A percentile compares a stretch with the other conserved stretches of the same genome.
Conservation (phyloP, 306 rosid genomes). For the Herpetospermum pedunculosum region DNA sequence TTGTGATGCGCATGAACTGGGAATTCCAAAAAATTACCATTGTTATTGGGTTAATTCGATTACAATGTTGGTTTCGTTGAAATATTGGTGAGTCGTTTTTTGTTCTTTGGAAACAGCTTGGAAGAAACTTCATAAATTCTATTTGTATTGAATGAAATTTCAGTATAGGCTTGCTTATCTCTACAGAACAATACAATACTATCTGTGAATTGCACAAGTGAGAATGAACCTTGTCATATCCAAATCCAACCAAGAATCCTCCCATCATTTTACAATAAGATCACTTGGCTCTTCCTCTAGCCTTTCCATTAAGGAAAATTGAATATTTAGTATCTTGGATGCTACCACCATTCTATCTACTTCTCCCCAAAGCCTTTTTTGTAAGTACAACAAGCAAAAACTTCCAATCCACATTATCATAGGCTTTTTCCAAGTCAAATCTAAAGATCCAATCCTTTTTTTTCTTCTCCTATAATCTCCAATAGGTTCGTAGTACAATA, state of each 20-base stretch:
- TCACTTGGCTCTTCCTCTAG: neutral
- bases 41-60: neutral
- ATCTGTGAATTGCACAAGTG: neutral
- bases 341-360: neutral
- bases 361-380: neutral
- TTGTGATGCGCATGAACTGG: neutral
- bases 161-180: neutral
- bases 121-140: neutral
- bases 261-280: neutral
- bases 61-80: neutral
- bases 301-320: neutral
- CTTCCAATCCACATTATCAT: neutral
- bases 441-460: neutral
- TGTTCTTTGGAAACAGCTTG: neutral
- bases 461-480: neutral
- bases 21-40: neutral
- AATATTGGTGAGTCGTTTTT: neutral
- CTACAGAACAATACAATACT: neutral
- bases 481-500: neutral
- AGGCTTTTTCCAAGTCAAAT: neutral
- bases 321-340: neutral
- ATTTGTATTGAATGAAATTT: neutral
- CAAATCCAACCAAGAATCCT: neutral
- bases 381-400: neutral
- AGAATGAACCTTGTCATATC: neutral